These are phyloP conservation scores for Euphorbia peplus DNA, from an alignment of 345 rosid genomes.

Conservation along the genomic window DNA sequence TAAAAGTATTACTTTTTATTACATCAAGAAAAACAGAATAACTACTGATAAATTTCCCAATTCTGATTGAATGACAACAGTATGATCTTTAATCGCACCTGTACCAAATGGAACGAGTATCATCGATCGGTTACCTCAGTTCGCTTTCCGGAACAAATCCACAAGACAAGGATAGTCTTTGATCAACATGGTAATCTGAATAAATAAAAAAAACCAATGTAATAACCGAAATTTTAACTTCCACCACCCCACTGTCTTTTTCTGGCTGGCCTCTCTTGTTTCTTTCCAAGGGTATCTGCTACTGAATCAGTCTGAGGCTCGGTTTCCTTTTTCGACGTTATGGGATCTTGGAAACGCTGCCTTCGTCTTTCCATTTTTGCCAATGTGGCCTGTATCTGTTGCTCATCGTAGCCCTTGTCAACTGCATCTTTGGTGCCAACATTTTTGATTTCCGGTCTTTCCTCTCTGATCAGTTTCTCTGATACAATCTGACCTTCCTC, in stretches of 20 bases:
- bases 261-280: conserved; percentile 43
- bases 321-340: conserved; percentile 20
- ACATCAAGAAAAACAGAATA: neutral
- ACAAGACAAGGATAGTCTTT: neutral
- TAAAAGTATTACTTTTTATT: neutral
- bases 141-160: neutral
- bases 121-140: neutral
- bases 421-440: conserved; percentile 15
- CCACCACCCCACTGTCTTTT: conserved; percentile 60
- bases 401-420: conserved; percentile 28
- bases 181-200: neutral
- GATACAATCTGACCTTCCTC: conserved; percentile 60
- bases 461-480: conserved; percentile 28
- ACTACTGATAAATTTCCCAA: neutral
- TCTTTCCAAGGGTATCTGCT: conserved; percentile 26
- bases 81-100: neutral
- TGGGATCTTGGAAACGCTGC: conserved; percentile 53
- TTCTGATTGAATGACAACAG: neutral
- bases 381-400: conserved; percentile 39
- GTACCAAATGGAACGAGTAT: neutral
- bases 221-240: conserved; percentile 17
- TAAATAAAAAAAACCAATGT: neutral
- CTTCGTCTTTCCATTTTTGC: conserved; percentile 68
- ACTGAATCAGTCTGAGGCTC: conserved; percentile 19
- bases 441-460: conserved; percentile 17